Evolutionary conservation across 1,284 basidiomycete genomes (phyloP).

Genomic region (Entoloma clypeatum): DNA sequence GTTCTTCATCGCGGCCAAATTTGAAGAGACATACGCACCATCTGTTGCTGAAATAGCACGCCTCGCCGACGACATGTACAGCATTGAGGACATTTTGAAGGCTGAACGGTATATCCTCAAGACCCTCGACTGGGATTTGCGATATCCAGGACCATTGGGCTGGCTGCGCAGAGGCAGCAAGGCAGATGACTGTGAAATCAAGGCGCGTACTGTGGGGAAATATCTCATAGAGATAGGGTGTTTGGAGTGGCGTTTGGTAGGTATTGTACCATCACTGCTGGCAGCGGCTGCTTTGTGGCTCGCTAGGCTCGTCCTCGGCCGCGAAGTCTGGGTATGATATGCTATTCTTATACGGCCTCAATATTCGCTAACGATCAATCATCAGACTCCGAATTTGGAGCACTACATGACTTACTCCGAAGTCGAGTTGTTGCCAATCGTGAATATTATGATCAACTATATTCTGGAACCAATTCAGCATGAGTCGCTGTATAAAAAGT

Average conservation of each 20-base stretch:
- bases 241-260: slow-evolving; percentile 84
- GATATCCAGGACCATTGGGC: slow-evolving; percentile 88
- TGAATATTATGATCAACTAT: slow-evolving; percentile 88
- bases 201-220: slow-evolving; percentile 89
- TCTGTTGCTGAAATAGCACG: slow-evolving; percentile 81
- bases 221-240: slow-evolving; percentile 90
- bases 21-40: slow-evolving; percentile 91
- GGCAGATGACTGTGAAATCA: slow-evolving; percentile 93
- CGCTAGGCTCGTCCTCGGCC: slow-evolving; percentile 80
- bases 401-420: slow-evolving; percentile 90
- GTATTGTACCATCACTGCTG: slow-evolving; percentile 78
- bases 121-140: slow-evolving; percentile 83
- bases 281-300: slow-evolving; percentile 92
- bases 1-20: slow-evolving; percentile 88
- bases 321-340: slow-evolving; percentile 78
- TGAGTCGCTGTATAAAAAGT: slow-evolving; percentile 76
- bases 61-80: slow-evolving; percentile 82
- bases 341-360: slow-evolving; percentile 1
- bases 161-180: slow-evolving; percentile 90
- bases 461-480: slow-evolving; percentile 65
- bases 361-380: slow-evolving; percentile 12
- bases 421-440: slow-evolving; percentile 75
- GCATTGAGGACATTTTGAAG: slow-evolving; percentile 80
- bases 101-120: slow-evolving; percentile 90
- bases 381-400: slow-evolving; percentile 54